Evolutionary conservation across 1,284 basidiomycete species (phyloP).

Genomic region (Thelephora terrestris): DNA sequence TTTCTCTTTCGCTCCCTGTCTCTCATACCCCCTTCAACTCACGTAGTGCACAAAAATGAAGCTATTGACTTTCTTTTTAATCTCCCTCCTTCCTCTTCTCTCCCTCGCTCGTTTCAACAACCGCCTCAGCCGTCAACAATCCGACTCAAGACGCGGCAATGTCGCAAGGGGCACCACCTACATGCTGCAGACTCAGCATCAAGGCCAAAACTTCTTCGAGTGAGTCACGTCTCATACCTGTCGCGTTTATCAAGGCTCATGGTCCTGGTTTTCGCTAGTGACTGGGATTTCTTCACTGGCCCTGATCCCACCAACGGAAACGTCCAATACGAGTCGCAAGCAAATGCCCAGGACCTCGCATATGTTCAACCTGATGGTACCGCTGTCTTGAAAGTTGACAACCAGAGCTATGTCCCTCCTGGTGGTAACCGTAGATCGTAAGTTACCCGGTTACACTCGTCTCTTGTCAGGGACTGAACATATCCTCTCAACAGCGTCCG

Average conservation of each 20-base stretch:
- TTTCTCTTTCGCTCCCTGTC: too few species aligned
- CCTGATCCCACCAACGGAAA: slow-evolving; percentile 60
- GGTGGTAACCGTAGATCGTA: slow-evolving; percentile 58
- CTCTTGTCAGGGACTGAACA: background rate
- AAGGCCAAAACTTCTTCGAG: slow-evolving; percentile 30
- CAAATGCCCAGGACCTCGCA: slow-evolving; percentile 35
- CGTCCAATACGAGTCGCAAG: slow-evolving; percentile 43
- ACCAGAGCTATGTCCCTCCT: slow-evolving; percentile 34
- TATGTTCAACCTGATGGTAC: slow-evolving; percentile 45
- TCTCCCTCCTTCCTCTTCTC: background rate
- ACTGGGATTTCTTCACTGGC: slow-evolving; percentile 52
- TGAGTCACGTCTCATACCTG: slow-evolving; percentile 6
- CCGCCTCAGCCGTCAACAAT: background rate
- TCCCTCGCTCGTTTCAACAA: background rate
- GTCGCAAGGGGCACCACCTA: slow-evolving; percentile 17
- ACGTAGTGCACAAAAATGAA: background rate
- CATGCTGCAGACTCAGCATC: slow-evolving; percentile 27
- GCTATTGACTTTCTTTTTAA: background rate
- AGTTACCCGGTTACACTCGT: background rate
- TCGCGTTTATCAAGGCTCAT: background rate
- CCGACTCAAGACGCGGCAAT: background rate
- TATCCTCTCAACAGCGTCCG: slow-evolving; percentile 41
- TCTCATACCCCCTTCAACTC: too few species aligned
- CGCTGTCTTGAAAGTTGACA: slow-evolving; percentile 55
- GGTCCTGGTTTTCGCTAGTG: slow-evolving; percentile 23